A percentile compares a stretch with the other conserved stretches of the same genome.
Evolutionary conservation across 108 stramenopile genomes (phyloP).

Genomic region (Fistulifera solaris): DNA sequence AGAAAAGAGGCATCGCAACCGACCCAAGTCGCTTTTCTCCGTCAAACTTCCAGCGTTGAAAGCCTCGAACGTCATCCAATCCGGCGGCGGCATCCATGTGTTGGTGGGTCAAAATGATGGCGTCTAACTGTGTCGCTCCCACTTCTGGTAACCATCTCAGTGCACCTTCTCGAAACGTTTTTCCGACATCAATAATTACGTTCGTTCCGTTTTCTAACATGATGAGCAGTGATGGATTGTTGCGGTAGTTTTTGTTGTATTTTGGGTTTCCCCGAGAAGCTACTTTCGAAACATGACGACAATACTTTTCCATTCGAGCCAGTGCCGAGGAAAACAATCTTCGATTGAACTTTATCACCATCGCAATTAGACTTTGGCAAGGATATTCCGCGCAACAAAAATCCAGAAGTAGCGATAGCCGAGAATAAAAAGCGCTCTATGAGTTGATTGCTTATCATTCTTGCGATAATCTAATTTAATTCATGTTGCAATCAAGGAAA

Average conservation of each 20-base stretch:
- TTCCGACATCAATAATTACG: conserved; percentile 80
- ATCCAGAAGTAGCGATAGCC: too few relatives aligned
- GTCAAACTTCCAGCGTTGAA: conserved; percentile 29
- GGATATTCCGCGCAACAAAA: too few relatives aligned
- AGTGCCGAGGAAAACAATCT: conserved; percentile 57
- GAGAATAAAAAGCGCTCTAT: too few relatives aligned
- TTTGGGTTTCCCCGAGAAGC: conserved; percentile 67
- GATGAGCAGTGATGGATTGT: conserved; percentile 74
- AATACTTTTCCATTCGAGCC: conserved; percentile 34
- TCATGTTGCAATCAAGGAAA: too few relatives aligned
- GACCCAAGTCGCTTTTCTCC: conserved; percentile 14
- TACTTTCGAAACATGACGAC: conserved; percentile 42
- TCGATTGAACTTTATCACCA: conserved; percentile 6
- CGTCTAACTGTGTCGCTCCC: conserved; percentile 49
- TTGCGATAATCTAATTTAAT: too few relatives aligned
- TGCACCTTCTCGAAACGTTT: conserved; percentile 77
- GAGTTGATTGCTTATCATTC: too few relatives aligned
- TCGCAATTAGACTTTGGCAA: too few relatives aligned
- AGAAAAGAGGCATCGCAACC: conserved; percentile 44
- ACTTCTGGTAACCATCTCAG: conserved; percentile 70
- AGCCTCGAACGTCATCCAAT: conserved; percentile 74
- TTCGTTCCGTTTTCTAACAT: conserved; percentile 31
- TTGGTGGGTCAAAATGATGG: conserved; percentile 73
- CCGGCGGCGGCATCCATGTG: conserved; percentile 80
- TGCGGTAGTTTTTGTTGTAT: conserved; percentile 73